Evolutionary conservation across 2,329 filamentous ascomycete genomes (phyloP).

Genomic region (Periglandula ipomoeae): DNA sequence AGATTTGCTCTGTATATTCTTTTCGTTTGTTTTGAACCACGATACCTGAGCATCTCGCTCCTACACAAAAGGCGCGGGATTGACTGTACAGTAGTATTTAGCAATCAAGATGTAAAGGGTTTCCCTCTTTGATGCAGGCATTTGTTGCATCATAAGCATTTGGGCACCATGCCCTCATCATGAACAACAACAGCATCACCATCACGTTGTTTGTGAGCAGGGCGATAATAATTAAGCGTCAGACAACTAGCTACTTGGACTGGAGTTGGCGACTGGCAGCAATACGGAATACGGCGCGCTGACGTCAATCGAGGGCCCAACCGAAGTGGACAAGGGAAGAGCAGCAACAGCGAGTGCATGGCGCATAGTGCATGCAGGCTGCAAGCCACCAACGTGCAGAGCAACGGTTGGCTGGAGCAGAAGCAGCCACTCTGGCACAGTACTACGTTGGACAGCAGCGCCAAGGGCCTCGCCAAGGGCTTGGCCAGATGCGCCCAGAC

Average conservation of each 20-base stretch:
- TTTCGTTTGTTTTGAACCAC: not conserved
- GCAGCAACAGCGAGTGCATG: too few species aligned
- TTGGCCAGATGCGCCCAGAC: conserved; percentile 1
- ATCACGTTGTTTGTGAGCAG: too few species aligned
- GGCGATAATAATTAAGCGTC: not conserved
- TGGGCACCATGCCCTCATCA: too few species aligned
- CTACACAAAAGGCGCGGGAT: not conserved
- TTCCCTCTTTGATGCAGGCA: too few species aligned
- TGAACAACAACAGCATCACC: too few species aligned
- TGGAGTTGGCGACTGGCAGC: too few species aligned
- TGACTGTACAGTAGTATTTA: conserved; percentile 1
- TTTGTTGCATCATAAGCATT: too few species aligned
- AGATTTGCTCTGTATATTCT: not conserved
- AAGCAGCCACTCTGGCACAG: not conserved
- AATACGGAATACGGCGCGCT: too few species aligned
- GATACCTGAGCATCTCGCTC: conserved; percentile 1
- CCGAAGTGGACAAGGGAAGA: too few species aligned
- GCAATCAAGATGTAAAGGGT: not conserved
- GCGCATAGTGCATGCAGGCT: not conserved
- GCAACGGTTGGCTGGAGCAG: not conserved
- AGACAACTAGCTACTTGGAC: not conserved
- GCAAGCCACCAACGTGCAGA: not conserved
- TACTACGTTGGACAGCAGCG: not conserved
- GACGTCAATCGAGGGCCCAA: too few species aligned
- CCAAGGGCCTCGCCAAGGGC: not conserved